Percentiles rank a stretch among this genome's conserved stretches.
phyloP scores from a whole-genome alignment of 2,329 filamentous ascomycete species.

The Grosmannia penicillata region DNA sequence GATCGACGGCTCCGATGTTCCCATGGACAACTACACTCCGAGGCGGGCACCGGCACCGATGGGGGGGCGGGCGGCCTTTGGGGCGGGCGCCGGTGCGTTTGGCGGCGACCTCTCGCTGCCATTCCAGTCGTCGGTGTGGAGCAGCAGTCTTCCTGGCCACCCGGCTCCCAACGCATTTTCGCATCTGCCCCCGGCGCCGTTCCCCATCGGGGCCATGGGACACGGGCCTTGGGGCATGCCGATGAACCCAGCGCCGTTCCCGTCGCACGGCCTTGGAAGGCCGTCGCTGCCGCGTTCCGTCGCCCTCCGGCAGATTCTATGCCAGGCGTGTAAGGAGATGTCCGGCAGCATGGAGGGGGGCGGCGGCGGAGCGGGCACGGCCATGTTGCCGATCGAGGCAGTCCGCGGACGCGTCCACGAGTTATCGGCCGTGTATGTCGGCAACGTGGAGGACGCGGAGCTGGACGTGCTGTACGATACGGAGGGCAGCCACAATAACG shows the following conservation, averaged over 20 bases:
- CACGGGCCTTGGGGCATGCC: conserved; percentile 6
- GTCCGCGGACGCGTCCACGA: conserved; percentile 52
- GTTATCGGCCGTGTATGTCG: conserved; percentile 14
- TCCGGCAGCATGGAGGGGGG: conserved; percentile 18
- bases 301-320: conserved; percentile 58
- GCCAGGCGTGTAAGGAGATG: conserved; percentile 59
- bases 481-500: conserved; percentile 72
- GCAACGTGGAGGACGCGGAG: conserved; percentile 44
- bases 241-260: conserved; percentile 13
- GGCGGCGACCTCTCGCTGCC: conserved; percentile 6
- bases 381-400: conserved; percentile 54
- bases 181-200: conserved; percentile 1
- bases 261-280: conserved; percentile 21
- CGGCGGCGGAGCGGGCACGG: conserved; percentile 29
- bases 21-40: conserved; percentile 20
- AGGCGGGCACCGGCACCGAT: conserved; percentile 11
- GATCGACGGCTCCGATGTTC: conserved; percentile 58
- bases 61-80: conserved; percentile 11
- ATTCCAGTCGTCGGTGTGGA: conserved; percentile 11
- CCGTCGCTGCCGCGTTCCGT: conserved; percentile 49
- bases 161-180: conserved; percentile 2
- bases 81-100: conserved; percentile 1
- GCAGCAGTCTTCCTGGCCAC: conserved; percentile 1
- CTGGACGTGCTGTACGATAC: conserved; percentile 80
- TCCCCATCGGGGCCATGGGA: conserved; percentile 1